These are phyloP conservation scores for Cairneyella variabilis DNA, from an alignment of 495 filamentous ascomycete genomes.

Conservation along the genomic window DNA sequence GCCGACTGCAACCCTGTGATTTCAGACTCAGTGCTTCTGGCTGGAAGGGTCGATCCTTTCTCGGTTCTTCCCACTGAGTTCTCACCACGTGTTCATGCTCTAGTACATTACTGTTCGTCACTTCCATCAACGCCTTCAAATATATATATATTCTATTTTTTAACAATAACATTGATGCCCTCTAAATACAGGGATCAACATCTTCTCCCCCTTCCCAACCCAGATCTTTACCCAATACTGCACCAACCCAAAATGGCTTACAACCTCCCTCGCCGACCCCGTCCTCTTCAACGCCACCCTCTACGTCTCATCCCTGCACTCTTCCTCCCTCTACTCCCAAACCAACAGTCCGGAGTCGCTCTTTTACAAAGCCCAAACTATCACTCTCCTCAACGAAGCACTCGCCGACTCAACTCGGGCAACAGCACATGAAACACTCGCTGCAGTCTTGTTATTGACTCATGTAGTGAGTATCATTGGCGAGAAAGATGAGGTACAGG, in stretches of 20 bases:
- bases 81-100: slow-evolving; percentile 3
- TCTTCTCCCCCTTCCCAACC: slow-evolving; percentile 11
- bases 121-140: no score
- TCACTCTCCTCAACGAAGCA: slow-evolving; percentile 7
- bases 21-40: not conserved
- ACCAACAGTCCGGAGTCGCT: slow-evolving; percentile 8
- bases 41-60: slow-evolving; percentile 14
- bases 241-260: slow-evolving; percentile 17
- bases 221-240: slow-evolving; percentile 20
- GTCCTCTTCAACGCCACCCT: slow-evolving; percentile 17
- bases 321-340: not conserved
- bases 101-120: slow-evolving; percentile 13
- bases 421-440: slow-evolving; percentile 13
- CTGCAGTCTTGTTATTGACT: slow-evolving; percentile 12
- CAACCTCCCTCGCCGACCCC: slow-evolving; percentile 10
- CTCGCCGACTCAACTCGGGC: not conserved
- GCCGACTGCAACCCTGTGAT: slow-evolving; percentile 2
- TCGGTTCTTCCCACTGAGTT: slow-evolving; percentile 1
- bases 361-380: slow-evolving; percentile 17
- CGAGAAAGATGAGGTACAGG: slow-evolving; percentile 6
- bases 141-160: not conserved
- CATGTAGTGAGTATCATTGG: slow-evolving; percentile 17
- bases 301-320: slow-evolving; percentile 13
- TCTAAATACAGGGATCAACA: slow-evolving; percentile 16
- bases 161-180: not conserved